These are phyloP conservation scores for Chrysoporthe cubensis DNA, from an alignment of 2,329 filamentous ascomycete species.

Conservation along the genomic window DNA sequence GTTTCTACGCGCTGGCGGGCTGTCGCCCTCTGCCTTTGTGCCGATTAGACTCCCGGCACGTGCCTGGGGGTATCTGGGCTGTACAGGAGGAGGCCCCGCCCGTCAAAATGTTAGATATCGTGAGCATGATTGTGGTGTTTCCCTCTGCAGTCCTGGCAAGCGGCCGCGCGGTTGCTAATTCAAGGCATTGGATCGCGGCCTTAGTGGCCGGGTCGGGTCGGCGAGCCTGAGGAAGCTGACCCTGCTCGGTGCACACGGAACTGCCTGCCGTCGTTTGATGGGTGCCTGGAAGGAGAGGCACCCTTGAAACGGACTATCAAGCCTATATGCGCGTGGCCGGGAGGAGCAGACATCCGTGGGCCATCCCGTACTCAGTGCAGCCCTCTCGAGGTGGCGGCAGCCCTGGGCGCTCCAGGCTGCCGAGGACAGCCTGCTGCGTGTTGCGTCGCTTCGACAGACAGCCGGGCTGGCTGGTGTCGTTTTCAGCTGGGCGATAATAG, in stretches of 20 bases:
- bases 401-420: not conserved
- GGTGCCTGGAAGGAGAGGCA: not conserved
- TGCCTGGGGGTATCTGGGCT: not conserved
- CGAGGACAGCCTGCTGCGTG: not conserved
- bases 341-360: too few species aligned
- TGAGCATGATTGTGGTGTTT: not conserved
- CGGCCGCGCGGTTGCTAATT: constrained; percentile 14
- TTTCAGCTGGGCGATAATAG: not conserved
- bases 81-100: not conserved
- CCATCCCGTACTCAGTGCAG: not conserved
- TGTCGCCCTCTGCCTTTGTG: too few species aligned
- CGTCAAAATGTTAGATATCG: not conserved
- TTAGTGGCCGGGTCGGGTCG: constrained; percentile 13
- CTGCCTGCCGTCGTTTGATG: not conserved
- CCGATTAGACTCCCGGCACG: not conserved
- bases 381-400: not conserved
- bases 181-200: constrained; percentile 13
- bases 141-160: not conserved
- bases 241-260: not conserved
- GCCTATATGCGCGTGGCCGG: not conserved
- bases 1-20: too few species aligned
- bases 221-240: constrained; percentile 1
- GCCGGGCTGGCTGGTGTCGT: not conserved
- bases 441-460: not conserved
- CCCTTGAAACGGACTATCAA: not conserved